Evolutionary conservation across 2,329 filamentous ascomycete genomes (phyloP).

Genomic region (Fusarium citri): DNA sequence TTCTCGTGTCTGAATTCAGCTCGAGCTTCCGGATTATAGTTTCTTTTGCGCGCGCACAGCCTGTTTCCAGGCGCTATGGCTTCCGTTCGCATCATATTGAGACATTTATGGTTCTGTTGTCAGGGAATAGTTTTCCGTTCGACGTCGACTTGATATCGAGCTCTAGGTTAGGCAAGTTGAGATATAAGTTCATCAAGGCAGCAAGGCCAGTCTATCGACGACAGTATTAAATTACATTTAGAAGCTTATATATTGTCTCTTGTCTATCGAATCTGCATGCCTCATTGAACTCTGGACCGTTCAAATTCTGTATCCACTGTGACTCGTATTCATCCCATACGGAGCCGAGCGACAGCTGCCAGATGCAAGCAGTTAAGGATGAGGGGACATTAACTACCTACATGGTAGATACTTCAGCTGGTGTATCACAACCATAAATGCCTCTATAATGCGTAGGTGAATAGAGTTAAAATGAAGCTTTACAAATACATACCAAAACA

Average conservation of each 20-base stretch:
- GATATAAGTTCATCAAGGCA: background rate
- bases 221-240: background rate
- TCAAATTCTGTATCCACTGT: too few species aligned
- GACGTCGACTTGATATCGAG: background rate
- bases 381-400: too few species aligned
- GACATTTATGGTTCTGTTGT: background rate
- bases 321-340: too few species aligned
- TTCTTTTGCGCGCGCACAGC: background rate
- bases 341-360: too few species aligned
- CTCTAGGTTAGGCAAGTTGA: slow-evolving; percentile 10
- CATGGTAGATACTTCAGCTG: background rate
- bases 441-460: background rate
- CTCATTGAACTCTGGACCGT: background rate
- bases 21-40: slow-evolving; percentile 3
- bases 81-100: slow-evolving; percentile 2
- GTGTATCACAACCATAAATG: background rate
- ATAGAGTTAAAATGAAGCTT: fast-evolving
- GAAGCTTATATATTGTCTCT: background rate
- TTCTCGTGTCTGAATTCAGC: background rate
- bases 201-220: background rate
- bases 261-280: background rate
- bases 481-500: background rate
- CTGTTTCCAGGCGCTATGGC: slow-evolving; percentile 4
- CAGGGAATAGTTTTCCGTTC: background rate
- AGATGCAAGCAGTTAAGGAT: too few species aligned